Percentiles rank a stretch among this genome's conserved stretches.
Conservation (phyloP, 78 protist species). For the Dictyostelium citrinum region DNA sequence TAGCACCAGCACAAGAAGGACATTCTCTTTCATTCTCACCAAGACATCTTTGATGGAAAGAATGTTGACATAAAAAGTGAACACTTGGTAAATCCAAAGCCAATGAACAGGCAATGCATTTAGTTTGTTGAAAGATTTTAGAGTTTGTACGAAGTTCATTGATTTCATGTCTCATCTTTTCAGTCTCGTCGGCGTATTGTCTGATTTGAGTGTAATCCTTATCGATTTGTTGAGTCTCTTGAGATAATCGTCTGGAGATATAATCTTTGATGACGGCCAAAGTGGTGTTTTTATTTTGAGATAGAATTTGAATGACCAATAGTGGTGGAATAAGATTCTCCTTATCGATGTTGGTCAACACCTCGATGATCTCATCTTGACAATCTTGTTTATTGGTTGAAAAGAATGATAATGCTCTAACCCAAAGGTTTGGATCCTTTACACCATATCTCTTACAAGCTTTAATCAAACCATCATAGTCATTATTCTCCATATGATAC, state of each 20-base stretch:
- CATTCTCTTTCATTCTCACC: constrained; percentile 88
- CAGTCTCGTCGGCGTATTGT: constrained; percentile 81
- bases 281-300: constrained; percentile 69
- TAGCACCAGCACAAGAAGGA: constrained; percentile 78
- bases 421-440: constrained; percentile 92
- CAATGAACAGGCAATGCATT: constrained; percentile 86
- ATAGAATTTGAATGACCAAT: constrained; percentile 88
- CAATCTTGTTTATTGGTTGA: constrained; percentile 75
- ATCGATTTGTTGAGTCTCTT: constrained; percentile 80
- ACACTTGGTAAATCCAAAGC: constrained; percentile 93
- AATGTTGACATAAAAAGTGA: constrained; percentile 94
- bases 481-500: constrained; percentile 89
- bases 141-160: constrained; percentile 74
- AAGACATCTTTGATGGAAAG: constrained; percentile 92
- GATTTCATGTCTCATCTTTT: constrained; percentile 86
- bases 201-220: constrained; percentile 61
- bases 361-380: constrained; percentile 74
- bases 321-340: constrained; percentile 94
- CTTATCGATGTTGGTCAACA: constrained; percentile 71
- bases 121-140: constrained; percentile 82
- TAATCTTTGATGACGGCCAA: constrained; percentile 85
- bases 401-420: constrained; percentile 89
- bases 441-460: constrained; percentile 85
- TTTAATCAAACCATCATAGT: constrained; percentile 58
- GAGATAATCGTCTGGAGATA: constrained; percentile 55